Conservation (phyloP, 306 rosid genomes). For the Citrullus amarus region DNA sequence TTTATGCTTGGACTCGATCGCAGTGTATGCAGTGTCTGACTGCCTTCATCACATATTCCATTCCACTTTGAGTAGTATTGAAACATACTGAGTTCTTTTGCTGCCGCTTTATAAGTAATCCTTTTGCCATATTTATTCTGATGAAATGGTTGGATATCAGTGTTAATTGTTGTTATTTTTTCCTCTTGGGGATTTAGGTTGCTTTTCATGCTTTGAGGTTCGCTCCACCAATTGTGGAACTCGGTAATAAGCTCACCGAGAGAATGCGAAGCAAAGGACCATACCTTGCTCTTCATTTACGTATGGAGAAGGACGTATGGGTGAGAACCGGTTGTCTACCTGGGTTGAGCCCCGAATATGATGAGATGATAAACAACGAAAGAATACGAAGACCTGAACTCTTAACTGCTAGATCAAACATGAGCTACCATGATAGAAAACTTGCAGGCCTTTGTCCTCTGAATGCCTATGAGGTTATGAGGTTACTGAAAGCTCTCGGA, state of each 20-base stretch:
- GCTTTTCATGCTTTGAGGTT: constrained; percentile 92
- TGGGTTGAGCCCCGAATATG: constrained; percentile 51
- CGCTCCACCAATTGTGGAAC: constrained; percentile 62
- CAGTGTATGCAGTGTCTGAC: neutral
- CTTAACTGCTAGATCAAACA: constrained; percentile 74
- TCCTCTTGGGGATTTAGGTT: constrained; percentile 42
- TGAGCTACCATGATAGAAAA: constrained; percentile 83
- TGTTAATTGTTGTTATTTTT: neutral
- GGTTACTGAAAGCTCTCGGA: constrained; percentile 85
- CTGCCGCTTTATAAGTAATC: neutral
- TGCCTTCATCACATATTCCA: neutral
- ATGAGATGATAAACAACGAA: constrained; percentile 64
- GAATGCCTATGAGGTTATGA: constrained; percentile 63
- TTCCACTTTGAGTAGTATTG: neutral
- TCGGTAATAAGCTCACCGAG: constrained; percentile 64
- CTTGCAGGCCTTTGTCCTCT: constrained; percentile 94
- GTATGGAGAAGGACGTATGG: constrained; percentile 99
- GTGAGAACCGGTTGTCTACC: constrained; percentile 98
- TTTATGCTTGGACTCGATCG: neutral
- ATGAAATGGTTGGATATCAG: neutral
- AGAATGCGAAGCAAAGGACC: constrained; percentile 89
- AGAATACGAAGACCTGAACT: constrained; percentile 75
- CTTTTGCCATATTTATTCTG: neutral
- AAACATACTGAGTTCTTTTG: neutral
- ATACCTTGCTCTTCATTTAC: constrained; percentile 78